Conservation (phyloP, 2,329 filamentous ascomycete species). For the Fusarium sp. region DNA sequence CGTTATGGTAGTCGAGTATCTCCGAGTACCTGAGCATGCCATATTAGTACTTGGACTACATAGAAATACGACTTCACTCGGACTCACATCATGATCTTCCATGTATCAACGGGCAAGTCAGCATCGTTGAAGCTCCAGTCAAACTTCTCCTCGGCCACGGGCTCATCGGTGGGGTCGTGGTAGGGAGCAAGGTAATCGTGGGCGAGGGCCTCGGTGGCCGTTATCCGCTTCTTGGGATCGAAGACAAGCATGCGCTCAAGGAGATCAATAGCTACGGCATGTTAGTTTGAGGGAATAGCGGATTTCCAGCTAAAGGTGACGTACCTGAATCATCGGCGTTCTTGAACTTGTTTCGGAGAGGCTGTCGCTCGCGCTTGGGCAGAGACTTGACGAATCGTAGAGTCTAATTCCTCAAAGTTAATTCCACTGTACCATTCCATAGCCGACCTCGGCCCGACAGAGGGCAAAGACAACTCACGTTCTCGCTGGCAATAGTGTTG, state of each 20-base stretch:
- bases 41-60: constrained; percentile 15
- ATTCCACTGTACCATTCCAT: neutral
- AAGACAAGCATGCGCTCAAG: constrained; percentile 98
- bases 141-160: constrained; percentile 94
- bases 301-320: constrained; percentile 39
- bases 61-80: neutral
- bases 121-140: constrained; percentile 99
- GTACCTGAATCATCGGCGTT: constrained; percentile 87
- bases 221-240: constrained; percentile 94
- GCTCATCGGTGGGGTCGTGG: constrained; percentile 97
- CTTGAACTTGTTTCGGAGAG: constrained; percentile 88
- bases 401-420: constrained; percentile 64
- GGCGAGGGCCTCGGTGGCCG: constrained; percentile 81
- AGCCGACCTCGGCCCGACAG: neutral
- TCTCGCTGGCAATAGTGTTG: constrained; percentile 97
- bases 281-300: neutral
- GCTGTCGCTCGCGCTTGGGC: constrained; percentile 90
- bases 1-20: constrained; percentile 98
- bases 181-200: constrained; percentile 96
- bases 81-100: constrained; percentile 99
- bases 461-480: constrained; percentile 65
- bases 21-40: constrained; percentile 81
- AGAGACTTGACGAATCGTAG: constrained; percentile 96
- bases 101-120: constrained; percentile 96
- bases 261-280: constrained; percentile 79